phyloP scores from a whole-genome alignment of 805 yeast species.

The Candida methanosorbosa region DNA sequence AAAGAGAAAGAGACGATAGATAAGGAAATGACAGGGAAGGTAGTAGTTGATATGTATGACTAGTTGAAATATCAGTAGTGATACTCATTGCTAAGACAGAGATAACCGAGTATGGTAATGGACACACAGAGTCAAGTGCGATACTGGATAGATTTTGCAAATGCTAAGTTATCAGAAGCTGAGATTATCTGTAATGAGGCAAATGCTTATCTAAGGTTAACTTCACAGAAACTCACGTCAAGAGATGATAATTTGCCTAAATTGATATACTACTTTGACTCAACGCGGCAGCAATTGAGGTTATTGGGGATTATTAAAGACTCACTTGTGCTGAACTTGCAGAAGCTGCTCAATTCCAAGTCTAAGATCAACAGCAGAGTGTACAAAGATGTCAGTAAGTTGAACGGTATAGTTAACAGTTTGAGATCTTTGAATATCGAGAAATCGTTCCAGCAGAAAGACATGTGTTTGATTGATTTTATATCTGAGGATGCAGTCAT shows the following conservation, averaged over 20 bases:
- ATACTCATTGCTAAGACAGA: too few relatives aligned
- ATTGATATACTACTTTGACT: slow-evolving; percentile 33
- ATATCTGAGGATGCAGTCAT: slow-evolving; percentile 34
- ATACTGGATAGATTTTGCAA: not conserved
- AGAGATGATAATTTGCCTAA: slow-evolving; percentile 35
- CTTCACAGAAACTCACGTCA: slow-evolving; percentile 27
- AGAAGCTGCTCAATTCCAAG: slow-evolving; percentile 14
- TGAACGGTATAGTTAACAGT: slow-evolving; percentile 22
- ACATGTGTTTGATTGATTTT: slow-evolving; percentile 32
- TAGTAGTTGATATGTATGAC: too few relatives aligned
- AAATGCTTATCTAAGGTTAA: slow-evolving; percentile 27
- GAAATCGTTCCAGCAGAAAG: slow-evolving; percentile 14
- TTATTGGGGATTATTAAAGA: slow-evolving; percentile 26
- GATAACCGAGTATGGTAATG: too few relatives aligned
- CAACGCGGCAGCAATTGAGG: slow-evolving; percentile 39
- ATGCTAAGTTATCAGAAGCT: slow-evolving; percentile 21
- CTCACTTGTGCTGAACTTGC: slow-evolving; percentile 20
- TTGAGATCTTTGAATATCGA: slow-evolving; percentile 31
- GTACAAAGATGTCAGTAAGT: slow-evolving; percentile 20
- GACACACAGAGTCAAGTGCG: too few relatives aligned
- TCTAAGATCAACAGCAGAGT: slow-evolving; percentile 14
- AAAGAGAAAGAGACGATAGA: too few relatives aligned
- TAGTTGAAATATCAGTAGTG: too few relatives aligned
- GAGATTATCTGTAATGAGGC: slow-evolving; percentile 45
- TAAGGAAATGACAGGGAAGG: too few relatives aligned